phyloP scores from a whole-genome alignment of 371 early-diverging fungal genomes.

The Syncephalastrum sp. region DNA sequence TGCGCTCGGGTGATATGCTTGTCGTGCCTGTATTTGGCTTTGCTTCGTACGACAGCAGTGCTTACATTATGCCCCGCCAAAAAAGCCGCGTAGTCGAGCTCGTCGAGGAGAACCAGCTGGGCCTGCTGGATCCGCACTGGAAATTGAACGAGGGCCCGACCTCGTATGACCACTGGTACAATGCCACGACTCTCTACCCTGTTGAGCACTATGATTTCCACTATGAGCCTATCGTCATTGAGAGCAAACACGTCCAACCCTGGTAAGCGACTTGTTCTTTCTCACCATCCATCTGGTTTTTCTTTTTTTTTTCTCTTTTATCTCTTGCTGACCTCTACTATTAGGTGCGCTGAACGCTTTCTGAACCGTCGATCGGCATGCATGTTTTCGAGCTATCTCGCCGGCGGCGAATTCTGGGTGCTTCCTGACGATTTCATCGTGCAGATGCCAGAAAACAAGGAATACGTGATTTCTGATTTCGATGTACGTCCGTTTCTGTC shows the following conservation, averaged over 20 bases:
- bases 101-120: slow-evolving; percentile 26
- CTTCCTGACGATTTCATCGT: slow-evolving; percentile 45
- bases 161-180: slow-evolving; percentile 35
- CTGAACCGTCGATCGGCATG: slow-evolving; percentile 49
- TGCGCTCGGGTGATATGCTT: slow-evolving; percentile 37
- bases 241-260: slow-evolving; percentile 38
- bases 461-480: slow-evolving; percentile 37
- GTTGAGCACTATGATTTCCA: slow-evolving; percentile 47
- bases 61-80: slow-evolving; percentile 24
- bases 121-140: slow-evolving; percentile 43
- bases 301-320: neutral
- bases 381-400: slow-evolving; percentile 39
- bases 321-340: neutral
- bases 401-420: slow-evolving; percentile 48
- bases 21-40: slow-evolving; percentile 45
- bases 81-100: slow-evolving; percentile 30
- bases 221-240: slow-evolving; percentile 48
- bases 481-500: slow-evolving; percentile 32
- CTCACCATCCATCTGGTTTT: too few relatives aligned
- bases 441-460: slow-evolving; percentile 27
- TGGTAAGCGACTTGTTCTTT: slow-evolving; percentile 24
- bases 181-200: slow-evolving; percentile 31
- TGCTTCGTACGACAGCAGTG: slow-evolving; percentile 11
- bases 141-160: slow-evolving; percentile 46
- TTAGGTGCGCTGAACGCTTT: slow-evolving; percentile 49